These are phyloP conservation scores for Mycosarcoma maydis DNA, from an alignment of 1,284 basidiomycete species.

Conservation along the genomic window DNA sequence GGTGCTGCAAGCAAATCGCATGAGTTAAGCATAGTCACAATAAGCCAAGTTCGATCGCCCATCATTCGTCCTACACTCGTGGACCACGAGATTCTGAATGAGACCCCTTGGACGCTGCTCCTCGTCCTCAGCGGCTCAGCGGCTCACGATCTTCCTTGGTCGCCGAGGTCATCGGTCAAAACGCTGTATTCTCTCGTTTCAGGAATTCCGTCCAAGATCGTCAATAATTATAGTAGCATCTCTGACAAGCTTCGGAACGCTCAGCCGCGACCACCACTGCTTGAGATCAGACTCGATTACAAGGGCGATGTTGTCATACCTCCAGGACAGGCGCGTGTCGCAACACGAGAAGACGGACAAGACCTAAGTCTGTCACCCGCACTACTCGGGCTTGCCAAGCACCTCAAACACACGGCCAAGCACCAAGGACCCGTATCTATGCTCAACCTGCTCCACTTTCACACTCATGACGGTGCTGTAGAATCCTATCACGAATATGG, in stretches of 20 bases:
- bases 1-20: neutral
- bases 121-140: slow-evolving; percentile 13
- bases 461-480: slow-evolving; percentile 14
- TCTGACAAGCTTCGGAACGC: slow-evolving; percentile 14
- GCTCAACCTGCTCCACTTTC: slow-evolving; percentile 52
- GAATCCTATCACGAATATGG: slow-evolving; percentile 48
- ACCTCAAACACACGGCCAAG: slow-evolving; percentile 15
- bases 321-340: too few species aligned
- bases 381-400: slow-evolving; percentile 29
- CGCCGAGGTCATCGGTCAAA: neutral
- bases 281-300: slow-evolving; percentile 26
- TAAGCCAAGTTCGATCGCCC: slow-evolving; percentile 23
- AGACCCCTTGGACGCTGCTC: slow-evolving; percentile 39
- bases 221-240: slow-evolving; percentile 31
- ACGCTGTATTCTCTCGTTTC: slow-evolving; percentile 23
- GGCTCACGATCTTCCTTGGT: slow-evolving; percentile 4
- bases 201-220: slow-evolving; percentile 40
- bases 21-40: slow-evolving; percentile 20
- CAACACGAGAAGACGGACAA: slow-evolving; percentile 25
- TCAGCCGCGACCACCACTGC: slow-evolving; percentile 4
- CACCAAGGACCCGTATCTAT: slow-evolving; percentile 39
- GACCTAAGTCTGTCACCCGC: slow-evolving; percentile 38
- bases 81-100: slow-evolving; percentile 30
- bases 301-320: slow-evolving; percentile 23
- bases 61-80: slow-evolving; percentile 34